Evolutionary conservation across 805 yeast species (phyloP).

Genomic region (Candida chilensis): DNA sequence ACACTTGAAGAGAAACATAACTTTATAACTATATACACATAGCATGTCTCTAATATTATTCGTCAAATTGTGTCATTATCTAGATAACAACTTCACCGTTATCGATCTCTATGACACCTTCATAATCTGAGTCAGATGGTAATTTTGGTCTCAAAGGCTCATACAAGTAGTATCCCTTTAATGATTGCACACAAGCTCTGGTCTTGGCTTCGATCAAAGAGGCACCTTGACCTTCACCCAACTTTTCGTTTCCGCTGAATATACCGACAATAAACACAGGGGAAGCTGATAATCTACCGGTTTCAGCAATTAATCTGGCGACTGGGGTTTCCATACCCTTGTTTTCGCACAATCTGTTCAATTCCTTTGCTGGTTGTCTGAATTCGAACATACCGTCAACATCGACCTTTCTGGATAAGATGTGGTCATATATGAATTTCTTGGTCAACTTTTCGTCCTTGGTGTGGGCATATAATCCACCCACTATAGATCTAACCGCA

Average conservation of each 20-base stretch:
- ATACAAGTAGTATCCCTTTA: slow-evolving; percentile 88
- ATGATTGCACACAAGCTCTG: slow-evolving; percentile 84
- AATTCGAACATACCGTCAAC: slow-evolving; percentile 69
- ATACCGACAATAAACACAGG: slow-evolving; percentile 91
- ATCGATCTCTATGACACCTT: slow-evolving; percentile 30
- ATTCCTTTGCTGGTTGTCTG: slow-evolving; percentile 78
- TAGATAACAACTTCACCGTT: slow-evolving; percentile 34
- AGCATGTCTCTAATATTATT: not conserved
- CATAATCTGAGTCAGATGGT: slow-evolving; percentile 50
- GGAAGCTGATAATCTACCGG: slow-evolving; percentile 78
- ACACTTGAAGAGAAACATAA: too few relatives aligned
- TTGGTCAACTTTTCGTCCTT: slow-evolving; percentile 61
- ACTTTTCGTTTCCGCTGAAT: slow-evolving; percentile 69
- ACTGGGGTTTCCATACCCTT: slow-evolving; percentile 69
- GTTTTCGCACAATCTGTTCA: slow-evolving; percentile 67
- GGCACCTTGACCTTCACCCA: slow-evolving; percentile 93
- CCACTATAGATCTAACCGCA: slow-evolving; percentile 75
- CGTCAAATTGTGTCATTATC: slow-evolving; percentile 1
- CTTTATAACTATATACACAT: too few relatives aligned
- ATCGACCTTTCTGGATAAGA: slow-evolving; percentile 77
- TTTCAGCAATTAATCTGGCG: slow-evolving; percentile 80
- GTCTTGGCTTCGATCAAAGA: slow-evolving; percentile 87
- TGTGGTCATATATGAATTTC: slow-evolving; percentile 62
- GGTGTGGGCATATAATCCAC: slow-evolving; percentile 69
- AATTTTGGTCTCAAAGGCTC: slow-evolving; percentile 58